These are phyloP conservation scores for Teratosphaeria zuluensis DNA, from an alignment of 2,329 filamentous ascomycete genomes.

Conservation along the genomic window DNA sequence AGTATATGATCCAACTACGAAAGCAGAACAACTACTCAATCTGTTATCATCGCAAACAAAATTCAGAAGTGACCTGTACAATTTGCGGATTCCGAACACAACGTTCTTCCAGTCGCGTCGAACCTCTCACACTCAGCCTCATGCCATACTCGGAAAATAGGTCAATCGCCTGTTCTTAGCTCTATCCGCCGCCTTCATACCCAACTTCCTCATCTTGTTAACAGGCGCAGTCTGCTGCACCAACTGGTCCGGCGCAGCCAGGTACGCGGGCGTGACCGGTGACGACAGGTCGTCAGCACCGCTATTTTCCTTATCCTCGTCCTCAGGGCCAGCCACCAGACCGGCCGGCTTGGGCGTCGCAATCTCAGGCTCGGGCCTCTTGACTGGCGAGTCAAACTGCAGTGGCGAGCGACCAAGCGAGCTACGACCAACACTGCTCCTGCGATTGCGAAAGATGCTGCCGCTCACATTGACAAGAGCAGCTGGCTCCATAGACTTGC, in stretches of 20 bases:
- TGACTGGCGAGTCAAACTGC: conserved; percentile 11
- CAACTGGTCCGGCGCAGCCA: conserved; percentile 18
- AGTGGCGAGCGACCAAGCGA: conserved; percentile 17
- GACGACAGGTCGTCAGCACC: conserved; percentile 15
- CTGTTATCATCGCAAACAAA: neutral
- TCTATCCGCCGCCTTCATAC: conserved; percentile 14
- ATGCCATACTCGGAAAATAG: conserved; percentile 8
- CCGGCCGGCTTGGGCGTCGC: conserved; percentile 5
- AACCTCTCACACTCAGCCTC: neutral
- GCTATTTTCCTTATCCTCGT: conserved; percentile 18
- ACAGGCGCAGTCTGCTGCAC: conserved; percentile 27
- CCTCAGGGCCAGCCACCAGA: neutral
- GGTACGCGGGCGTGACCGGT: conserved; percentile 22
- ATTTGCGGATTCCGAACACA: neutral
- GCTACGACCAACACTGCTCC: conserved; percentile 19
- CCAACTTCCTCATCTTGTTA: conserved; percentile 24
- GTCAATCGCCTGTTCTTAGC: conserved; percentile 23
- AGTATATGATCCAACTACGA: neutral
- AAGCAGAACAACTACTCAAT: neutral
- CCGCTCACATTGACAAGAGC: conserved; percentile 22
- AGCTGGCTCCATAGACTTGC: conserved; percentile 29
- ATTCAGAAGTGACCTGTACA: neutral
- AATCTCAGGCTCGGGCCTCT: neutral
- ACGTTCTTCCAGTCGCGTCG: neutral
- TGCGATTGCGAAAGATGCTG: conserved; percentile 23